Base-by-base conservation (phyloP, 2,329 filamentous ascomycete genomes). In the Cladosporium sp. region DNA sequence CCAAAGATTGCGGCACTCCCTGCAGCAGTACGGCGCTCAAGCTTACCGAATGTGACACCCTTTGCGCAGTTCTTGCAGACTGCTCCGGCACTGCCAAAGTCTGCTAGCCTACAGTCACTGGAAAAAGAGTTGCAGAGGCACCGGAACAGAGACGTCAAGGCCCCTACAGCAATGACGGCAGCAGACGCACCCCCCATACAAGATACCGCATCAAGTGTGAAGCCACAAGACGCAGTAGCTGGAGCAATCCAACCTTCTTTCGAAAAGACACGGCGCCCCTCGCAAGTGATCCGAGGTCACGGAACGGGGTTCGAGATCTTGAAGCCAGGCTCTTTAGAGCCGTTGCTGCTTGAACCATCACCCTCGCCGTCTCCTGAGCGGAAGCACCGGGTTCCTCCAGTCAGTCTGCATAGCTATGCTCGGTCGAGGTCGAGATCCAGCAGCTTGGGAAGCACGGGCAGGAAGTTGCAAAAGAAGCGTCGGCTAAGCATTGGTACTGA, bases 271-370 rank as follows among this genome's bases (percentile, higher is more conserved):
- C 44, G 49, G 9, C 61, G 28, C 19, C 13, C 11, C 11, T 43
- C 63, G 4, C 42, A 59, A 48, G 57, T 66, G 32, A n/a, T 68
- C 7, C 61, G 66, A 31, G 66, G 66, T 5, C 60, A 64, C 38
- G 66, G 65, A 9, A 59, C 63, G 34, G 68, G 68, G 4, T 70
- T 69, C 45, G 66, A 68, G 22, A 65, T 70, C 19, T 55, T 70
- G 3, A 61, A 56, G 46, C 64, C 65, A 7, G 66, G 68, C 16
- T 63, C 67, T 7, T 55, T 70, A 19, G 56, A 59, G 13, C 54
- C 55, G 9, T 37, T 57, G 3, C 8, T 49, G 19, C 51, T 54
- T 2, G 51, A 43, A 37, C 10, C 11, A 54, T 59, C 32, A 14
- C 40, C 37, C 6, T 52, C 57, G n/a, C 50, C 57, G 9, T 28